phyloP scores from a whole-genome alignment of 1,284 basidiomycete genomes.

The Tilletia indica region DNA sequence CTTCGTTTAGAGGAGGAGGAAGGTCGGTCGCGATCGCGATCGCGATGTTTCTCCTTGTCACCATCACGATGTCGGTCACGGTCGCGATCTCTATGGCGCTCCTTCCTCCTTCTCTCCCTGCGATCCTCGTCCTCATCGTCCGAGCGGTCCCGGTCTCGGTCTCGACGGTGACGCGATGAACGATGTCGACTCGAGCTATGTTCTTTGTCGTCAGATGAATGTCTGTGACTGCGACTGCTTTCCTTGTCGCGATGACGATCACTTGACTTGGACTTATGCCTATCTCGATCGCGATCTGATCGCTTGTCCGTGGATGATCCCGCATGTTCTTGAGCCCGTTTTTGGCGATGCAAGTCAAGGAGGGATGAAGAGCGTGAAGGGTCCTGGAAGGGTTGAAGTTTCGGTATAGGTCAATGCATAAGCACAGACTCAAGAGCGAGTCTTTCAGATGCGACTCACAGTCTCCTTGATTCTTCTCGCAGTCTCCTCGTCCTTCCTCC shows the following conservation, averaged over 20 bases:
- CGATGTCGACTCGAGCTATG: neutral
- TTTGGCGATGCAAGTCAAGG: slow-evolving; percentile 30
- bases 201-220: neutral
- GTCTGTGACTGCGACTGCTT: slow-evolving; percentile 1
- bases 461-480: slow-evolving; percentile 22
- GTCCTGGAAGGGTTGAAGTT: neutral
- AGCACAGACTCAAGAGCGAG: neutral
- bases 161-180: neutral
- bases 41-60: slow-evolving; percentile 7
- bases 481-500: slow-evolving; percentile 27
- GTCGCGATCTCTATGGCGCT: slow-evolving; percentile 16
- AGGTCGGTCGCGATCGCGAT: neutral
- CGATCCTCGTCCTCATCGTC: slow-evolving; percentile 15
- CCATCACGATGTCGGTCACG: neutral
- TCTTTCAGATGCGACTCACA: slow-evolving; percentile 1
- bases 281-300: neutral
- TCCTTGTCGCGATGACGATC: slow-evolving; percentile 15
- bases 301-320: slow-evolving; percentile 21
- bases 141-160: slow-evolving; percentile 4
- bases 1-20: slow-evolving; percentile 10
- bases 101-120: slow-evolving; percentile 12
- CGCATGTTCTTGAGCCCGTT: slow-evolving; percentile 24
- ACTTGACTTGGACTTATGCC: slow-evolving; percentile 9
- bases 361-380: slow-evolving; percentile 19
- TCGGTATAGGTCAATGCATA: neutral